These are phyloP conservation scores for Botrytis byssoidea DNA, from an alignment of 2,329 filamentous ascomycete genomes.

Conservation along the genomic window DNA sequence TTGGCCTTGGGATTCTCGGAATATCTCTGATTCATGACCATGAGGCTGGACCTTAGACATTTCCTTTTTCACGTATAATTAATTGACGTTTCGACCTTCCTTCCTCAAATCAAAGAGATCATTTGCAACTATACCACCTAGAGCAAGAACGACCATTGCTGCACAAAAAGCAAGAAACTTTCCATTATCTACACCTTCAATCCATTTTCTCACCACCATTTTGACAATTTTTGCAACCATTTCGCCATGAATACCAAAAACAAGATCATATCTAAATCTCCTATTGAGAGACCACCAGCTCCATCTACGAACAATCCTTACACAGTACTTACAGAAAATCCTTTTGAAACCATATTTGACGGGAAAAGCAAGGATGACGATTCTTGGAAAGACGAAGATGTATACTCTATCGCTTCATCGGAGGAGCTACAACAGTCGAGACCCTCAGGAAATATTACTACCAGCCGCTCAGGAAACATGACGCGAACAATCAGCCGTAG, in stretches of 20 bases:
- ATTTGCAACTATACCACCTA: not conserved
- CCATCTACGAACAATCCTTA: conserved; percentile 22
- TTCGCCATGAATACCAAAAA: conserved; percentile 21
- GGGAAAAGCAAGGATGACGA: conserved; percentile 33
- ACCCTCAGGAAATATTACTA: conserved; percentile 20
- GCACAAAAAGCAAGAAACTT: not conserved
- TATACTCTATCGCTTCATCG: conserved; percentile 1
- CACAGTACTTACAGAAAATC: conserved; percentile 27
- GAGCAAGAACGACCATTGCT: conserved; percentile 16
- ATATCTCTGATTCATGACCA: conserved; percentile 9
- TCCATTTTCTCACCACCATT: conserved; percentile 6
- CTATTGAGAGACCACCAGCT: conserved; percentile 5
- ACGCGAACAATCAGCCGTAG: conserved; percentile 27
- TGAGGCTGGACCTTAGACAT: conserved; percentile 14
- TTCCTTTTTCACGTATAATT: conserved; percentile 17
- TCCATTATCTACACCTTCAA: not conserved
- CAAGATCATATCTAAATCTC: conserved; percentile 20
- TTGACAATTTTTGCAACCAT: conserved; percentile 21
- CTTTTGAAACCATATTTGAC: conserved; percentile 33
- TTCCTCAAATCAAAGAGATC: conserved; percentile 5
- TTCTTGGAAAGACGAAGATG: conserved; percentile 37
- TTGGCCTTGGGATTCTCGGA: conserved; percentile 11
- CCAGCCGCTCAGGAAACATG: conserved; percentile 21
- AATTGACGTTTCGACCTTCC: conserved; percentile 15
- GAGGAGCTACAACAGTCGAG: conserved; percentile 26